Conservation (phyloP, 306 rosid species). For the Prinsepia uniflora region DNA sequence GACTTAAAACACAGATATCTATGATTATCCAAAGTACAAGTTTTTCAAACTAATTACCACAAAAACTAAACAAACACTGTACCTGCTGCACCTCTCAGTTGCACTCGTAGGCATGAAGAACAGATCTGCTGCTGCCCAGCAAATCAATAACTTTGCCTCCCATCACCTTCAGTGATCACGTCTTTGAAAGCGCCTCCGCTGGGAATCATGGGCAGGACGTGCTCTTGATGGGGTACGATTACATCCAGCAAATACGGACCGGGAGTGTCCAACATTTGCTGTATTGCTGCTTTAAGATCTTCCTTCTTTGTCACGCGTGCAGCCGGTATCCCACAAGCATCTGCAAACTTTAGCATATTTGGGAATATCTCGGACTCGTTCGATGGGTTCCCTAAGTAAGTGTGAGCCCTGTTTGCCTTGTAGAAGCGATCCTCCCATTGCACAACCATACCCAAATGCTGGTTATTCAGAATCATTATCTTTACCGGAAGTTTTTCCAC, state of each 20-base stretch:
- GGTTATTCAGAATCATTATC: constrained; percentile 73
- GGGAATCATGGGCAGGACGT: constrained; percentile 93
- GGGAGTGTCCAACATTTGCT: constrained; percentile 76
- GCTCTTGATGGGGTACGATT: constrained; percentile 90
- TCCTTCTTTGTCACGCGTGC: constrained; percentile 61
- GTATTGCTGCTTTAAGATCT: constrained; percentile 62
- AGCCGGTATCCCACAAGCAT: constrained; percentile 71
- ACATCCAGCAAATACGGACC: constrained; percentile 93
- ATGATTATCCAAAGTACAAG: background rate
- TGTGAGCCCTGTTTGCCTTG: constrained; percentile 75
- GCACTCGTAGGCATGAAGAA: constrained; percentile 17
- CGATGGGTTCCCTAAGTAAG: constrained; percentile 72
- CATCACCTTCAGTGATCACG: constrained; percentile 85
- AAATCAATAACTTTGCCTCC: constrained; percentile 51
- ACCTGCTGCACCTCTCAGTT: background rate
- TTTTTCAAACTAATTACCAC: background rate
- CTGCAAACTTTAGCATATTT: constrained; percentile 77
- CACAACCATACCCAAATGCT: constrained; percentile 92
- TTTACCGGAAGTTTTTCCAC: constrained; percentile 84
- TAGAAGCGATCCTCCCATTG: constrained; percentile 97
- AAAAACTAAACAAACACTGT: background rate
- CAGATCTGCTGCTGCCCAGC: no score
- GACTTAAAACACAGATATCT: background rate
- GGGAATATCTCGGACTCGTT: constrained; percentile 67
- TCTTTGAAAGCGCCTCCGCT: constrained; percentile 88